Evolutionary conservation across 2,329 filamentous ascomycete genomes (phyloP).

Genomic region (Xylaria polymorpha): DNA sequence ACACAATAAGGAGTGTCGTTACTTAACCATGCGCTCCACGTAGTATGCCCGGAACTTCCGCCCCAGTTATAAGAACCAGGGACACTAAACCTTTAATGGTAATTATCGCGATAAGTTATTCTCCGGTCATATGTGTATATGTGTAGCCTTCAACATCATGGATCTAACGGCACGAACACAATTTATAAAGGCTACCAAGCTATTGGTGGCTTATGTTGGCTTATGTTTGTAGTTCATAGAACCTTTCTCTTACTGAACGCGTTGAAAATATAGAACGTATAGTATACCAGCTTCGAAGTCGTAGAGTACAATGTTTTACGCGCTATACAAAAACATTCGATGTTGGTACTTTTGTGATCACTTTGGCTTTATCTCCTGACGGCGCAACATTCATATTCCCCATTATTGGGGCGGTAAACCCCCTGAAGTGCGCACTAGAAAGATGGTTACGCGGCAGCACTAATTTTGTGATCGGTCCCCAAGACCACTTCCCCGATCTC

Average conservation of each 20-base stretch:
- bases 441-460: conserved; percentile 23
- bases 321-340: neutral
- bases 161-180: neutral
- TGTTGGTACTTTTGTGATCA: neutral
- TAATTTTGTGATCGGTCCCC: conserved; percentile 4
- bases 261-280: neutral
- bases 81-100: conserved; percentile 1
- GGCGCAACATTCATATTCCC: neutral
- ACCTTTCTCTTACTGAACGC: neutral
- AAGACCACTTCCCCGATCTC: conserved; percentile 3
- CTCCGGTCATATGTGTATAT: neutral
- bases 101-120: neutral
- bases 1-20: neutral
- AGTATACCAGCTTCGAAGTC: neutral
- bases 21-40: conserved; percentile 17
- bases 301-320: neutral
- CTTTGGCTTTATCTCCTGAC: neutral
- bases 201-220: no score
- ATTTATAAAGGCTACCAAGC: neutral
- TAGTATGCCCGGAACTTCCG: neutral
- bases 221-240: neutral
- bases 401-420: neutral
- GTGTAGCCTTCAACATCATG: neutral
- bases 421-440: neutral
- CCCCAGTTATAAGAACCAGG: neutral